phyloP scores from a whole-genome alignment of 495 filamentous ascomycete species.

The Cairneyella variabilis region DNA sequence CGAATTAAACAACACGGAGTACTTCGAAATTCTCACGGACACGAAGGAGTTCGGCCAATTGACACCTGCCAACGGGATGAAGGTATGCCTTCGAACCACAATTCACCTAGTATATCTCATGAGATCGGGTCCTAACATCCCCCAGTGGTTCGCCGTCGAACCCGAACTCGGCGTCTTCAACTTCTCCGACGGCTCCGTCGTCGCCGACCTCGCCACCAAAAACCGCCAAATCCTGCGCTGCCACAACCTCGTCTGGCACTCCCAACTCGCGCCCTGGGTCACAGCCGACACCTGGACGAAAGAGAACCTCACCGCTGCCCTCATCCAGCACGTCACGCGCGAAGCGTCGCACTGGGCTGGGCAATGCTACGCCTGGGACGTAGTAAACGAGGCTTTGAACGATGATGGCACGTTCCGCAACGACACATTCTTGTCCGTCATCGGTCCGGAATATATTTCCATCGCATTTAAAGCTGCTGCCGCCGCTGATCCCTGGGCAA shows the following conservation, averaged over 20 bases:
- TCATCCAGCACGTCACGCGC: slow-evolving; percentile 48
- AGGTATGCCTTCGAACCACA: slow-evolving; percentile 28
- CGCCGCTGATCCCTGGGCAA: slow-evolving; percentile 50
- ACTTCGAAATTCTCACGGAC: slow-evolving; percentile 30
- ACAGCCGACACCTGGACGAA: slow-evolving; percentile 52
- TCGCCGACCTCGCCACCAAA: slow-evolving; percentile 44
- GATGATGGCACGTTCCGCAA: slow-evolving; percentile 61
- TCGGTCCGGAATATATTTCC: slow-evolving; percentile 54
- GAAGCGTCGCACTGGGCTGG: slow-evolving; percentile 54
- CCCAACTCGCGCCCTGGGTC: slow-evolving; percentile 57
- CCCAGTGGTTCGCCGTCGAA: slow-evolving; percentile 52
- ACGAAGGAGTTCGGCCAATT: slow-evolving; percentile 47
- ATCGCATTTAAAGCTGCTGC: slow-evolving; percentile 51
- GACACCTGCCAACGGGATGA: slow-evolving; percentile 50
- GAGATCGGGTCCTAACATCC: too few relatives aligned
- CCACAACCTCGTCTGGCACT: slow-evolving; percentile 61
- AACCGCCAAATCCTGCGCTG: slow-evolving; percentile 54
- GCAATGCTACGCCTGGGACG: slow-evolving; percentile 51
- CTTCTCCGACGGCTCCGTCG: slow-evolving; percentile 44
- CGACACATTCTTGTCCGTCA: slow-evolving; percentile 50
- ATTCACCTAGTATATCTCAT: too few relatives aligned
- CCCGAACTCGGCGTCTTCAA: slow-evolving; percentile 44
- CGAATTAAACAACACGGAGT: slow-evolving; percentile 34
- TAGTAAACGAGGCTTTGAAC: slow-evolving; percentile 67
- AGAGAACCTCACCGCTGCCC: slow-evolving; percentile 43